Evolutionary conservation across 805 yeast genomes (phyloP).

Genomic region (Priceomyces melissophilus): DNA sequence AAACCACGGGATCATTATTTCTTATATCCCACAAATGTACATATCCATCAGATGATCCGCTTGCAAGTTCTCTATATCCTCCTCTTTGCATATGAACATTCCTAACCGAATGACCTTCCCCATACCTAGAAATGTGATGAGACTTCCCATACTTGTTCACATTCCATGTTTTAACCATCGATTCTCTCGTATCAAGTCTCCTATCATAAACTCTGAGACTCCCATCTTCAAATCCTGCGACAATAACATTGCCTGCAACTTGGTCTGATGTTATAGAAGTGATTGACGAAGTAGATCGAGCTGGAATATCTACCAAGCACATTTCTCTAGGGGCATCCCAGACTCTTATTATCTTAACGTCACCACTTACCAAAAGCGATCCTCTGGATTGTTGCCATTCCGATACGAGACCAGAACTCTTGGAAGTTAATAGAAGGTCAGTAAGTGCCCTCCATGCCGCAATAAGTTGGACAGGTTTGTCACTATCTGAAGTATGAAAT

Average conservation of each 20-base stretch:
- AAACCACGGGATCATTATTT: slow-evolving; percentile 61
- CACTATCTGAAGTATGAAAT: slow-evolving; percentile 48
- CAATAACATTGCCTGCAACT: slow-evolving; percentile 85
- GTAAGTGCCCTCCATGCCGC: slow-evolving; percentile 93
- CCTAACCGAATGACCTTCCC: slow-evolving; percentile 47
- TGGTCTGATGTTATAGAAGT: slow-evolving; percentile 92
- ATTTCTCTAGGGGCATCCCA: slow-evolving; percentile 98
- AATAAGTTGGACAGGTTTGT: slow-evolving; percentile 51
- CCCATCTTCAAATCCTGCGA: slow-evolving; percentile 92
- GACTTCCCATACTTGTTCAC: slow-evolving; percentile 21
- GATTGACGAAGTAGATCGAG: slow-evolving; percentile 83
- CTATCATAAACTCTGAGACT: slow-evolving; percentile 87
- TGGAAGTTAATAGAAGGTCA: slow-evolving; percentile 74
- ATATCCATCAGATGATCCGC: slow-evolving; percentile 79
- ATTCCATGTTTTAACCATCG: slow-evolving; percentile 82
- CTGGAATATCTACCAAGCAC: slow-evolving; percentile 84
- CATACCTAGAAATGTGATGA: not conserved
- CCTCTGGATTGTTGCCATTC: slow-evolving; percentile 99
- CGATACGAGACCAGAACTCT: slow-evolving; percentile 77
- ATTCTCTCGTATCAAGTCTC: slow-evolving; percentile 76
- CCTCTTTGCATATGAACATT: slow-evolving; percentile 96
- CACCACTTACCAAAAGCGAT: slow-evolving; percentile 86
- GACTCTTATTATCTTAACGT: slow-evolving; percentile 81
- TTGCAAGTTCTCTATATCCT: slow-evolving; percentile 83
- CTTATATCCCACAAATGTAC: slow-evolving; percentile 92